A percentile compares a stretch with the other conserved stretches of the same genome.
Conservation (phyloP, 2,329 filamentous ascomycete genomes). For the Xylariales sp. region DNA sequence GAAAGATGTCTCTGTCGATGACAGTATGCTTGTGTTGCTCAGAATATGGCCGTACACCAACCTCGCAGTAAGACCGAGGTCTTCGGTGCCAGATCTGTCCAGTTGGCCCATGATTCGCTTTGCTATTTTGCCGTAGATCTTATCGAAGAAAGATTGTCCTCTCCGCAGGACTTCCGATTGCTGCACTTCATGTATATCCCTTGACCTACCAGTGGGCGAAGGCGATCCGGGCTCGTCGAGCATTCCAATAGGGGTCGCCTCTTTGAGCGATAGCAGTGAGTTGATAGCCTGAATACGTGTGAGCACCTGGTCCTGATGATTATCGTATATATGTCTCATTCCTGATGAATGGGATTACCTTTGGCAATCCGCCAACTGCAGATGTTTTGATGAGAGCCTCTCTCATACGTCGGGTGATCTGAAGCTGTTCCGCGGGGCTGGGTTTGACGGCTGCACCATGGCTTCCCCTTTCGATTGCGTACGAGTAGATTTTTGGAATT, state of each 20-base stretch:
- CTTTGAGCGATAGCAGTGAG: constrained; percentile 39
- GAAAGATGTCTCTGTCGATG: constrained; percentile 42
- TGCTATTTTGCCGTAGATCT: constrained; percentile 45
- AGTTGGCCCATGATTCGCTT: constrained; percentile 42
- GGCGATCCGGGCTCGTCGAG: constrained; percentile 31
- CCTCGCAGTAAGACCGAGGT: constrained; percentile 42
- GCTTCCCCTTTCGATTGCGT: constrained; percentile 32
- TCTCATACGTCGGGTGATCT: constrained; percentile 40
- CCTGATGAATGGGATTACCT: constrained; percentile 29
- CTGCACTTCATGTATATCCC: constrained; percentile 34
- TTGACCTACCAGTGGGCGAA: constrained; percentile 34
- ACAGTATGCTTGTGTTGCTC: constrained; percentile 42
- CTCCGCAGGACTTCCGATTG: constrained; percentile 33
- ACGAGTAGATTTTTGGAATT: constrained; percentile 37
- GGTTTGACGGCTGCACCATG: constrained; percentile 18
- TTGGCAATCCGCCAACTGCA: constrained; percentile 44
- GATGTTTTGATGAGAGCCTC: constrained; percentile 46
- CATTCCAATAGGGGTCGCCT: constrained; percentile 35
- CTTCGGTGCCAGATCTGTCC: constrained; percentile 44
- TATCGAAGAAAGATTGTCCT: constrained; percentile 42
- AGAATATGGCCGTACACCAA: constrained; percentile 46
- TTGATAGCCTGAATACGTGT: constrained; percentile 37
- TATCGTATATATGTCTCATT: background rate
- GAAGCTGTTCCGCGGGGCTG: constrained; percentile 32
- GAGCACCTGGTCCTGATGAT: background rate